Evolutionary conservation across 805 yeast species (phyloP).

Genomic region (Candida saitoana): DNA sequence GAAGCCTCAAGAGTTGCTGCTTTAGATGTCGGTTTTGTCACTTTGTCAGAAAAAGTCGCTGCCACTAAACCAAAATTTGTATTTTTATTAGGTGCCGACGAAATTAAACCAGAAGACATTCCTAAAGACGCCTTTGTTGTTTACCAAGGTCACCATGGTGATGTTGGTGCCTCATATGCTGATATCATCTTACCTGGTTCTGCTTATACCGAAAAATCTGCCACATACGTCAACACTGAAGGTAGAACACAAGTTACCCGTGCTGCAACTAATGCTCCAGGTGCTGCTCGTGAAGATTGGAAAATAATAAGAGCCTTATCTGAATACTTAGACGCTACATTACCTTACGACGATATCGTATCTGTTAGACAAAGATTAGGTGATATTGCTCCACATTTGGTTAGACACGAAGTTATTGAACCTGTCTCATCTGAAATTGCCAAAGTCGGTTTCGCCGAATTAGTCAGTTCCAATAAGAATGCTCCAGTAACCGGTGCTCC

Average conservation of each 20-base stretch:
- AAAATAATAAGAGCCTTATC: constrained; percentile 77
- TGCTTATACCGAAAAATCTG: constrained; percentile 84
- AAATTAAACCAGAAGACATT: constrained; percentile 60
- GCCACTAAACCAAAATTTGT: constrained; percentile 63
- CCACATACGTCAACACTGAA: constrained; percentile 84
- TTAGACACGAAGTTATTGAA: constrained; percentile 72
- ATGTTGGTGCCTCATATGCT: constrained; percentile 80
- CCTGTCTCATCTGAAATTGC: constrained; percentile 57
- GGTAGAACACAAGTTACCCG: constrained; percentile 83
- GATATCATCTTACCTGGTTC: constrained; percentile 84
- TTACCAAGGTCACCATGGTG: constrained; percentile 92
- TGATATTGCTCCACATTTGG: constrained; percentile 76
- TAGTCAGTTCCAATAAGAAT: constrained; percentile 34
- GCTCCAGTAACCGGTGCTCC: constrained; percentile 40
- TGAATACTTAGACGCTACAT: constrained; percentile 65
- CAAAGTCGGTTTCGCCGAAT: constrained; percentile 51
- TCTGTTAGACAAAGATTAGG: constrained; percentile 66
- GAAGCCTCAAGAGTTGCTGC: constrained; percentile 88
- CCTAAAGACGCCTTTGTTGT: constrained; percentile 85
- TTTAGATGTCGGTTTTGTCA: constrained; percentile 74
- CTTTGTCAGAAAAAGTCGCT: constrained; percentile 43
- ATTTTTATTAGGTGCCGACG: constrained; percentile 83
- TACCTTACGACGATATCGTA: constrained; percentile 73
- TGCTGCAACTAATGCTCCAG: constrained; percentile 86
- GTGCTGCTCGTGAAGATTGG: constrained; percentile 91